Evolutionary conservation across 148 eudicot species (phyloP).

Genomic region (Fagopyrum esculentum): DNA sequence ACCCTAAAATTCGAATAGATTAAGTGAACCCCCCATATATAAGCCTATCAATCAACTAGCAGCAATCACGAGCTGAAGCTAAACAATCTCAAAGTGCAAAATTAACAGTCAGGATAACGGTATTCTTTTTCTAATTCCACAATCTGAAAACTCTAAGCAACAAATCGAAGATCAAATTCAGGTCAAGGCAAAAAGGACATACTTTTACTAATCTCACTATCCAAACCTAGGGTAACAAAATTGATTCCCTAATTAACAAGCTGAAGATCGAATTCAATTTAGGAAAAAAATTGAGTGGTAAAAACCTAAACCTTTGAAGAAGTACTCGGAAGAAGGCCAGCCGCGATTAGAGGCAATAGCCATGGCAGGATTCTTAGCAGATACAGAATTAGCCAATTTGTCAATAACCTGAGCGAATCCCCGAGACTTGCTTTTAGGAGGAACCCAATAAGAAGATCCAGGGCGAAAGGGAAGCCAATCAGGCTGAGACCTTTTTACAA

Average conservation of each 20-base stretch:
- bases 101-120: no score
- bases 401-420: conserved; percentile 46
- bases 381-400: conserved; percentile 25
- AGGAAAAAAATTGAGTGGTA: neutral
- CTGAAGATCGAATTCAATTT: neutral
- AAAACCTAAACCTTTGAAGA: conserved; percentile 25
- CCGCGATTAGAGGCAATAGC: conserved; percentile 34
- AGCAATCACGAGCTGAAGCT: neutral
- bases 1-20: neutral
- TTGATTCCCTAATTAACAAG: neutral
- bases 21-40: neutral
- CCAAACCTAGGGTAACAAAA: neutral
- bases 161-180: neutral
- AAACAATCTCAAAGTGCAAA: neutral
- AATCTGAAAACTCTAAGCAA: neutral
- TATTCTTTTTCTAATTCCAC: no score
- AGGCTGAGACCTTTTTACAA: conserved; percentile 51
- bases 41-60: neutral
- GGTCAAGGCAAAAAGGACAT: neutral
- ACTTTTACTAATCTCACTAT: neutral
- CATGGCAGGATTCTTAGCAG: conserved; percentile 24
- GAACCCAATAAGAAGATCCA: conserved; percentile 83
- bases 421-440: conserved; percentile 40
- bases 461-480: conserved; percentile 71
- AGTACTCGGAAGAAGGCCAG: conserved; percentile 64